Conservation (phyloP, 495 filamentous ascomycete genomes). For the Cryomyces antarcticus region DNA sequence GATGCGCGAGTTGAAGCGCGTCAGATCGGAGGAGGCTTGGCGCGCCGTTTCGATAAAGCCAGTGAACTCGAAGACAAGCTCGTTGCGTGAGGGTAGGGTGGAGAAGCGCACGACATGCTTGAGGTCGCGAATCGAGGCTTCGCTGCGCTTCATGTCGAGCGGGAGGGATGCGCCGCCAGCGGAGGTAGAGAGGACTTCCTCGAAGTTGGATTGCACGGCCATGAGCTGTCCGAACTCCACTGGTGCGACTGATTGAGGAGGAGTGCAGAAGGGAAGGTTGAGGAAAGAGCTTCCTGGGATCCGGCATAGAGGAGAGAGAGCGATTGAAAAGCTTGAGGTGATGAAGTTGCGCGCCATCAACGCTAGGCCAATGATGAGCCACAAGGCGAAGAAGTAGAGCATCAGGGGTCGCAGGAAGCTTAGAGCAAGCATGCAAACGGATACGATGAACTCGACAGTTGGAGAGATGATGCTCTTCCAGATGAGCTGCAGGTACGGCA, state of each 20-base stretch:
- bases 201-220: constrained; percentile 42
- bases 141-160: constrained; percentile 48
- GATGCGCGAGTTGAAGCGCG: constrained; percentile 47
- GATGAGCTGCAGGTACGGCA: background rate
- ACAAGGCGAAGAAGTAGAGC: constrained; percentile 31
- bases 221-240: constrained; percentile 49
- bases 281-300: constrained; percentile 39
- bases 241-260: constrained; percentile 3
- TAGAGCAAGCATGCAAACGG: constrained; percentile 28
- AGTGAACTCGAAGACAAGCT: constrained; percentile 45
- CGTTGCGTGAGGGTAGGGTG: constrained; percentile 26
- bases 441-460: constrained; percentile 23
- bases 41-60: constrained; percentile 42
- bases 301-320: constrained; percentile 40
- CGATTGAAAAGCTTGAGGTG: constrained; percentile 22
- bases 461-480: constrained; percentile 10
- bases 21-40: constrained; percentile 33
- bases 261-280: constrained; percentile 37
- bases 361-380: constrained; percentile 26
- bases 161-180: constrained; percentile 37
- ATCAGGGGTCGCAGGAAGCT: constrained; percentile 31
- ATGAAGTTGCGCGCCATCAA: constrained; percentile 31
- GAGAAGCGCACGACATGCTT: constrained; percentile 41
- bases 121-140: constrained; percentile 51
- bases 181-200: constrained; percentile 40